These are phyloP conservation scores for Kwoniella shandongensis DNA, from an alignment of 768 basidiomycete genomes.

Conservation along the genomic window DNA sequence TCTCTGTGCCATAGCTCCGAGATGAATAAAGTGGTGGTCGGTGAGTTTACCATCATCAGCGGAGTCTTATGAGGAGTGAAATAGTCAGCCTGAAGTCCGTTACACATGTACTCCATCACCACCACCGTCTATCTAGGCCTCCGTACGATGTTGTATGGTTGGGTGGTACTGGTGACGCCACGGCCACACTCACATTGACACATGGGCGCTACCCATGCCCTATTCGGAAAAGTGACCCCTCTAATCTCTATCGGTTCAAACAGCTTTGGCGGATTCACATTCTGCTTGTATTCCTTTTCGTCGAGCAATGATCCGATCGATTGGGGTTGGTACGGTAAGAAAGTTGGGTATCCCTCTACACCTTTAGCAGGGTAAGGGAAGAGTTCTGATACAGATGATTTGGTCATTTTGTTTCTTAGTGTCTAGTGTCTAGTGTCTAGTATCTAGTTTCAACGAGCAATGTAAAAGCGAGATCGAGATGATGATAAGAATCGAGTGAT, in stretches of 20 bases:
- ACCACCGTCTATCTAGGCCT: slow-evolving; percentile 3
- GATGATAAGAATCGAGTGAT: too few relatives aligned
- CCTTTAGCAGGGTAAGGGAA: slow-evolving; percentile 12
- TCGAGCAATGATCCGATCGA: slow-evolving; percentile 48
- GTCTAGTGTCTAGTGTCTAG: neutral
- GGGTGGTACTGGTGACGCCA: too few relatives aligned
- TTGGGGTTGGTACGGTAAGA: slow-evolving; percentile 41
- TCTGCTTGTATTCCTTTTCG: slow-evolving; percentile 57
- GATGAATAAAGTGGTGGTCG: slow-evolving; percentile 79
- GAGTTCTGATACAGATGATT: neutral
- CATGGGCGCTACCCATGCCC: slow-evolving; percentile 77
- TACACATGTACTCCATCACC: too few relatives aligned
- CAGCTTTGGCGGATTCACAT: slow-evolving; percentile 60
- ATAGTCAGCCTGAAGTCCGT: neutral
- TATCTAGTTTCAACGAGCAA: too few relatives aligned
- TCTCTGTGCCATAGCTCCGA: slow-evolving; percentile 68
- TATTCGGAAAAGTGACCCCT: slow-evolving; percentile 68
- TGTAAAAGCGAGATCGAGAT: too few relatives aligned
- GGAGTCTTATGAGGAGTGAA: slow-evolving; percentile 57
- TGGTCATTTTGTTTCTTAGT: slow-evolving; percentile 3
- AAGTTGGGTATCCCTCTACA: slow-evolving; percentile 39
- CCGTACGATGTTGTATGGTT: too few relatives aligned
- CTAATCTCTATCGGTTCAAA: slow-evolving; percentile 69
- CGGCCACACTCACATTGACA: slow-evolving; percentile 64
- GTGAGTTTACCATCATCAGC: slow-evolving; percentile 71